Conservation (phyloP, 1,139 yeast species). For the Sugiyamaella pinicola region DNA sequence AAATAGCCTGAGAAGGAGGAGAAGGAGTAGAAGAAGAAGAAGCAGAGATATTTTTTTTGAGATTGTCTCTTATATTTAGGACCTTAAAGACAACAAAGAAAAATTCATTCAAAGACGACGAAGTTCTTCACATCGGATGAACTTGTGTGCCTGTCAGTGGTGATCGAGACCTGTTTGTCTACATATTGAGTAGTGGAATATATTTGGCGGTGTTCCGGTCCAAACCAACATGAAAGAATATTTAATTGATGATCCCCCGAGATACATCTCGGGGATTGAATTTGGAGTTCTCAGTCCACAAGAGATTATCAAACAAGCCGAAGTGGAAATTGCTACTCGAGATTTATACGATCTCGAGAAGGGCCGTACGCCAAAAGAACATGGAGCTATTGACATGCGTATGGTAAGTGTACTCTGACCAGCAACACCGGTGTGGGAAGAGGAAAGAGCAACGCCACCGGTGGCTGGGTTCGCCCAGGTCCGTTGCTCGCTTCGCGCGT, state of each 20-base stretch:
- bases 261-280: slow-evolving; percentile 85
- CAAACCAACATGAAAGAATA: slow-evolving; percentile 60
- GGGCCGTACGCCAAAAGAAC: slow-evolving; percentile 75
- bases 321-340: slow-evolving; percentile 88
- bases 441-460: too few species aligned
- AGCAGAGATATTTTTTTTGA: slow-evolving; percentile 6
- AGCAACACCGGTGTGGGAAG: too few species aligned
- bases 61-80: neutral
- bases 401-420: slow-evolving; percentile 57
- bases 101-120: neutral
- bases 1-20: neutral
- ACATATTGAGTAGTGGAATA: too few species aligned
- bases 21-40: neutral
- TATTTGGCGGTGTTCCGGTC: neutral
- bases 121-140: neutral
- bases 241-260: slow-evolving; percentile 83
- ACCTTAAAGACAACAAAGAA: neutral
- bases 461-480: too few species aligned
- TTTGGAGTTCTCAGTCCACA: slow-evolving; percentile 90
- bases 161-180: too few species aligned
- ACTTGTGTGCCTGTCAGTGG: neutral
- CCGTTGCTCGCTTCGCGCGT: too few species aligned
- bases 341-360: slow-evolving; percentile 88
- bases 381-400: slow-evolving; percentile 87
- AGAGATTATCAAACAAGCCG: slow-evolving; percentile 91